Evolutionary conservation across 306 rosid species (phyloP), one percentile per base, ranked within the genome.

Genomic region (Cucurbita moschata): DNA sequence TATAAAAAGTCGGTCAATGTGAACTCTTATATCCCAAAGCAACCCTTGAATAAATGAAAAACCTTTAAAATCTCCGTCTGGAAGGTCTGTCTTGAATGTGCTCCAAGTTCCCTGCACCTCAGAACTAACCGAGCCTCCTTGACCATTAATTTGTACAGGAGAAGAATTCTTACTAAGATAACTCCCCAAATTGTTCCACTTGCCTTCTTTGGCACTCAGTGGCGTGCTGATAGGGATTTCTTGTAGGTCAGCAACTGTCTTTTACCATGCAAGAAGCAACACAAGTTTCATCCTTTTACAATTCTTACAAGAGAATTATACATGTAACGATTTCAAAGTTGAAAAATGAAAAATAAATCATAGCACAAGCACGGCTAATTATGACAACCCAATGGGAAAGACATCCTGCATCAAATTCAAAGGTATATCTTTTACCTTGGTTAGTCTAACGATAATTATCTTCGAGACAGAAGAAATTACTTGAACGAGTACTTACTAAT

Each of bases 61-160:
- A 91, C 99, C 99, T 86, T 86, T 85, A 69, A 88, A 87, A 55
- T 83, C 81, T 67, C 50, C 69, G 38, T 80, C 74, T 39, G 85
- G 78, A 75, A 49, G 77, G 23, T 88, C 96, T 79, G 77, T 88
- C 78, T 89, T 81, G 80, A 84, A 85, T 78, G 67, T 74, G 76
- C 79, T 77, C 99, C 97, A 95, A 68, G 83, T 84, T 83, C 83
- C 84, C 96, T 88, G 87, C 40, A 14, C 80, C 77, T 87, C 89
- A 51, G 84, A 85, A 75, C 79, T 49, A 56, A 56, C 78, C 7
- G 87, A 81, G 77, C 80, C 74, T 75, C 47, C 75, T 16, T 53
- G 75, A 77, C 73, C 82, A 43, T 86, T 83, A 72, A 42, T 12
- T 18, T 78, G 81, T 44, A 81, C 71, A 52, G 79, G 69, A 75